Evolutionary conservation across 2,329 filamentous ascomycete species (phyloP), one percentile per base, ranked within the genome.

Genomic region (Furcasterigmium furcatum): DNA sequence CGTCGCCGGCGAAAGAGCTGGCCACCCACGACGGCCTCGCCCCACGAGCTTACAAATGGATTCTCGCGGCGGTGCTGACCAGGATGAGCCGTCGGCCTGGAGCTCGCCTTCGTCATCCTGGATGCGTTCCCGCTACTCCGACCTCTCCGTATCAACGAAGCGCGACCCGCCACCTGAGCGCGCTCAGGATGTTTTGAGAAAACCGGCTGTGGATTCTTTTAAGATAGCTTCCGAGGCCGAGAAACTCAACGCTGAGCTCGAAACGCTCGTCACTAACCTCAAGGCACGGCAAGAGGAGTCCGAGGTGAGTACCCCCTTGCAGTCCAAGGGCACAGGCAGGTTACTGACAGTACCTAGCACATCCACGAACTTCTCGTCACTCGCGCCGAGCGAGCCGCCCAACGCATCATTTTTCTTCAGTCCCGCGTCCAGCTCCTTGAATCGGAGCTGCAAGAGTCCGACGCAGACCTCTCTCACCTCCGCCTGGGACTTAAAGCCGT

Each of bases 401-500:
- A 80, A 51, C 76, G 76, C 43, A 80, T 86, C 46, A 68, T 80
- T 20, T 76, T 79, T 47, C 69, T 87, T 13, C 80, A 86, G 55
- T 72, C 72, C 30, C 75, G 79, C 36, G 68, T 86, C 36, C 58
- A 70, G 34, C 73, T 82, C 50, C 67, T 87, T 77, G 80, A 79
- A 57, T 67, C 75, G 30, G 76, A 83, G 53, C 68, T 78, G 20
- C 67, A 74, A 41, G 71, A 77, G 53, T 76, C 76, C 55, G 77
- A 83, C 50, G 75, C 79, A 34, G 80, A 85, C 57, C 70, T 85
- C 22, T 72, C 77, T 38, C 80, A 80, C 57, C 71, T 83, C 35
- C 77, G 80, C 46, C 78, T 87, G 49, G 76, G 79, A 57, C 70
- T 84, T 50, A 79, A 82, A 52, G 79, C 77, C 19, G 74, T 85